These are phyloP conservation scores for Teunomyces atbi DNA, from an alignment of 805 yeast genomes.

Conservation along the genomic window DNA sequence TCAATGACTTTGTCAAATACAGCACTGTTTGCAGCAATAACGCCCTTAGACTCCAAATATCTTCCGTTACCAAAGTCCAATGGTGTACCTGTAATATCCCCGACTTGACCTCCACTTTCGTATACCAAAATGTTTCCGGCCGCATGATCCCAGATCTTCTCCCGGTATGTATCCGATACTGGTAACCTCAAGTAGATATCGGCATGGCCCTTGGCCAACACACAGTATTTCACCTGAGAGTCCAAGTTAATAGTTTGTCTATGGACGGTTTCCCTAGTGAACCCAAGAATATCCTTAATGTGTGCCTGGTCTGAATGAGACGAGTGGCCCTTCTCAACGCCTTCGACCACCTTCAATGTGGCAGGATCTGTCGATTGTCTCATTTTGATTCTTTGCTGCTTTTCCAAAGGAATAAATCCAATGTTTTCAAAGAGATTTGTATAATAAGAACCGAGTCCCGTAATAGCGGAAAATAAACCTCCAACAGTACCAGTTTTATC, in stretches of 20 bases:
- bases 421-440: constrained; percentile 34
- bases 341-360: constrained; percentile 75
- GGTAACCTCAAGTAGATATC: constrained; percentile 92
- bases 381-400: constrained; percentile 49
- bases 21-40: constrained; percentile 71
- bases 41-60: constrained; percentile 79
- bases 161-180: constrained; percentile 68
- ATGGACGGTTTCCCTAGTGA: constrained; percentile 49
- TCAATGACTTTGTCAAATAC: constrained; percentile 50
- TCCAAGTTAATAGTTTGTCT: constrained; percentile 76
- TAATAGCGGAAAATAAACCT: constrained; percentile 72
- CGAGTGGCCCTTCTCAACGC: constrained; percentile 94
- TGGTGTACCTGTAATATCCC: constrained; percentile 73
- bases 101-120: constrained; percentile 90
- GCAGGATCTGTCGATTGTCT: constrained; percentile 44
- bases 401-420: constrained; percentile 32
- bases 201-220: constrained; percentile 86
- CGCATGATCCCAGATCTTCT: constrained; percentile 99
- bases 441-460: constrained; percentile 66
- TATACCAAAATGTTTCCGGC: constrained; percentile 85
- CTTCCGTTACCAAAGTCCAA: constrained; percentile 88
- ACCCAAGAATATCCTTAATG: constrained; percentile 61
- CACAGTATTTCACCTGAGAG: constrained; percentile 95
- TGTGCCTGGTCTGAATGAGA: constrained; percentile 81
- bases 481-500: constrained; percentile 47